Evolutionary conservation across 106 monocot genomes (phyloP), one percentile per base, ranked within the genome.

Genomic region (Acanthochlamys bracteata): DNA sequence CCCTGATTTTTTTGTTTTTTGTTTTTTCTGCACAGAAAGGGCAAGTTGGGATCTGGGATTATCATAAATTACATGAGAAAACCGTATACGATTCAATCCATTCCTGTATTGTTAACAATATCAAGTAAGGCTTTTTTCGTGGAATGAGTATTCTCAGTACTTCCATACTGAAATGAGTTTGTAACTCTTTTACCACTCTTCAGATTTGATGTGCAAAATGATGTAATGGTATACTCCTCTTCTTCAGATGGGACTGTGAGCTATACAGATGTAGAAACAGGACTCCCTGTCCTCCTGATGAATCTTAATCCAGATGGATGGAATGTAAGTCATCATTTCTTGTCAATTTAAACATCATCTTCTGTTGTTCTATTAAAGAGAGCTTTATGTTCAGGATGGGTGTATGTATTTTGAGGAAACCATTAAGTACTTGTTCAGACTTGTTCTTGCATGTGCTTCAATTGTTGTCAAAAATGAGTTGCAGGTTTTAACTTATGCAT

Each of bases 231-330:
- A 25, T 95, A 84, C 66, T 84, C 86, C 24, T 83, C 94, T 55
- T 95, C 94, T 3, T 95, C 94, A 16, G 94, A 95, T 82, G 94
- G 94, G 41, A 87, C 94, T 12, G 63, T 87, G 26, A 73, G 77
- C 66, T 78, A 74, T 75, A 95, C 86, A 25, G 87, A 87, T 66
- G 62, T 95, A 57, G 90, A 84, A 77, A 95, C 90, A 42, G 94
- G 90, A 63, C 67, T 82, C 11, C 66, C 74, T 60, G 53, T 60
- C 70, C 39, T 60, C 67, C 72, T 95, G 71, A 73, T 95, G 72
- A 61, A 90, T 82, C 66, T 90, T 60, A 90, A 95, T 73, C 94
- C 90, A 65, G 67, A 90, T 72, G 94, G 90, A 42, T 90, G 90
- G 94, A 77, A 82, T 82, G 94, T 95, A 95, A 77, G 19, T 41